Base-by-base conservation (phyloP, 192 early-diverging fungal species). In the Podila minutissima region DNA sequence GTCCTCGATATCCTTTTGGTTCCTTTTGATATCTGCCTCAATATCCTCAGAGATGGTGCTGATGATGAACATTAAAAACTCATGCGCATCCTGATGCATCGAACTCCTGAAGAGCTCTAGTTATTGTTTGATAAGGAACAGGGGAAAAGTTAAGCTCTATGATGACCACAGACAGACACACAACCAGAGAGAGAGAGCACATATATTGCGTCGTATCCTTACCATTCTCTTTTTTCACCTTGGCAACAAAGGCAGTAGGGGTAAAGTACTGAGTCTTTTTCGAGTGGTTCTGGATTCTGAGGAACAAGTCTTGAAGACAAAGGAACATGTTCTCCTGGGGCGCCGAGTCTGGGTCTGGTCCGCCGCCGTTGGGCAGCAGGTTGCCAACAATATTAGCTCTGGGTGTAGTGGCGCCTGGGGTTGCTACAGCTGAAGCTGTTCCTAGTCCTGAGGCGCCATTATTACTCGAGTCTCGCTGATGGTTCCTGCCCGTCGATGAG, bases 1-100 rank as follows among this genome's bases (percentile, higher is more conserved):
- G 17, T 82, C 72, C 38, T 75, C 79, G 10, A 62, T n/a, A 24
- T 70, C 74, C 50, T 74, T 83, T 46, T 67, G 70, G 35, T 70
- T 88, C 83, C 84, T 92, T 74, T 89, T 87, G 67, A 86, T 69
- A 57, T 93, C 93, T 31, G 85, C 87, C 49, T 87, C 86, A 8
- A 95, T 91, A 73, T 94, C 93, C 70, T 99, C 98, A 15, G 91
- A 92, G 64, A 99, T 94, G 19, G 92, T 91, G 78, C 99, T 98
- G 22, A 99, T 85, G 17, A 96, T 69, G 78, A 93, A 99, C 87
- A 98, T 99, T 41, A 99, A 85, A 75, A 98, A 97, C 84, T 99
- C 98, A 81, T 99, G 98, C 0, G 97, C 97, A 82, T 99, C 98
- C 82, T 99, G 98, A 78, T 99, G 98, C 87, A 92, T 93, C 31